Evolutionary conservation across 2,329 filamentous ascomycete species (phyloP), one percentile per base, ranked within the genome.

Genomic region (Monosporascus ibericus): DNA sequence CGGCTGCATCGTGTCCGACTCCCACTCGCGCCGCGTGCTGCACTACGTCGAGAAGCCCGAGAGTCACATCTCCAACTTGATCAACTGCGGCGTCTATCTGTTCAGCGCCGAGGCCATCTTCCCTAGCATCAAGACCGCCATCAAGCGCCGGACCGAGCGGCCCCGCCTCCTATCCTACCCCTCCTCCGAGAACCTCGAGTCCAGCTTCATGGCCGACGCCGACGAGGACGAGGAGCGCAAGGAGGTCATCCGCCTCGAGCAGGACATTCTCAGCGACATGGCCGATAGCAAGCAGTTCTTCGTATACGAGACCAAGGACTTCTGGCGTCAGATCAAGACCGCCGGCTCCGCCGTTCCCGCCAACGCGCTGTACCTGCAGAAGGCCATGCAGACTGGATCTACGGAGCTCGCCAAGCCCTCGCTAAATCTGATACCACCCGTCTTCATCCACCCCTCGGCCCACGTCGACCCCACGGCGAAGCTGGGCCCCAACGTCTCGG

Each of bases 11-110:
- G 94, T 97, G 52, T 94, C 89, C 52, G 94, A 99, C 72, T 77
- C 87, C 44, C 90, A 96, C 75, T 95, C 89, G 59, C 92, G 92
- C 70, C 90, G 92, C 60, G 94, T 99, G 46, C 85, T 97, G 55
- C 94, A 99, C 77, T 97, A 99, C 75, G 94, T 99, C 70, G 94
- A 97, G 81, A 97, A 97, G 79, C 94, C 94, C 60, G 92, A 99
- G 73, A 91, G 88, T 52, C 89, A 95, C 73, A 96, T 99, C 73
- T 95, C 89, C 67, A 96, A 96, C 76, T 80, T 99, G 61, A 99
- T 99, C 81, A 99, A 97, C 80, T 97, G 94, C 72, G 94, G 94
- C 64, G 92, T 99, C 66, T 99, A 97, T 76, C 89, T 97, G 64
- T 99, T 99, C 74, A 84, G 88, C 59, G 94, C 92, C 58, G 91